Conservation (phyloP, 1,139 yeast species). For the Arxiozyma heterogenica region DNA sequence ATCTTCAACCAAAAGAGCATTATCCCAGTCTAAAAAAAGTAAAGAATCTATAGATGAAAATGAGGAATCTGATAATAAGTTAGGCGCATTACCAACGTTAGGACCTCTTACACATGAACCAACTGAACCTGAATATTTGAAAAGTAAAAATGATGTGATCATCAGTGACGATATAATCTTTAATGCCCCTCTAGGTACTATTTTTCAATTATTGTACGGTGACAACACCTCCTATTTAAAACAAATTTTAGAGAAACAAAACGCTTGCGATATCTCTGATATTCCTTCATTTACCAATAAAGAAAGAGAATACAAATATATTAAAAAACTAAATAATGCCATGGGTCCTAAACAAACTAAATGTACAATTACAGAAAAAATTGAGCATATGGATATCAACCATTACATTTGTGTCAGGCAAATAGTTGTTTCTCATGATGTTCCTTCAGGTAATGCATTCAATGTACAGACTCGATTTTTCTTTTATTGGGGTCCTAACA, state of each 20-base stretch:
- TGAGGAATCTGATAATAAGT: conserved; percentile 15
- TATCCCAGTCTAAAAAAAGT: conserved; percentile 3
- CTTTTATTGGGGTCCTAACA: conserved; percentile 69
- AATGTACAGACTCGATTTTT: conserved; percentile 59
- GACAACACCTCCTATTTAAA: conserved; percentile 52
- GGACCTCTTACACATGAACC: conserved; percentile 55
- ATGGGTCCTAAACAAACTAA: conserved; percentile 93
- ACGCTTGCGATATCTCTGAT: conserved; percentile 57
- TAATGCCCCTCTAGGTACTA: conserved; percentile 72
- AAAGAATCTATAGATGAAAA: conserved; percentile 6
- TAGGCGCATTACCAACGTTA: conserved; percentile 31
- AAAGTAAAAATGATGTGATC: conserved; percentile 54
- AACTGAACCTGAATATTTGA: conserved; percentile 42
- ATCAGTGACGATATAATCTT: conserved; percentile 45
- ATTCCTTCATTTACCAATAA: conserved; percentile 42
- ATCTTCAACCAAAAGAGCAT: conserved; percentile 10
- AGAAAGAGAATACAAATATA: conserved; percentile 58
- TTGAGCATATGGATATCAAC: conserved; percentile 55
- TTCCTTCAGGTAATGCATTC: conserved; percentile 85
- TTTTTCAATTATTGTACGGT: conserved; percentile 65
- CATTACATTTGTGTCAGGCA: conserved; percentile 52
- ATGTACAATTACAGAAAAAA: conserved; percentile 66
- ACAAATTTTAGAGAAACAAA: conserved; percentile 53
- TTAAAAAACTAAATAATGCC: conserved; percentile 71
- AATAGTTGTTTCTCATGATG: conserved; percentile 79